These are phyloP conservation scores for Priceomyces haplophilus DNA, from an alignment of 805 yeast species.

Conservation along the genomic window DNA sequence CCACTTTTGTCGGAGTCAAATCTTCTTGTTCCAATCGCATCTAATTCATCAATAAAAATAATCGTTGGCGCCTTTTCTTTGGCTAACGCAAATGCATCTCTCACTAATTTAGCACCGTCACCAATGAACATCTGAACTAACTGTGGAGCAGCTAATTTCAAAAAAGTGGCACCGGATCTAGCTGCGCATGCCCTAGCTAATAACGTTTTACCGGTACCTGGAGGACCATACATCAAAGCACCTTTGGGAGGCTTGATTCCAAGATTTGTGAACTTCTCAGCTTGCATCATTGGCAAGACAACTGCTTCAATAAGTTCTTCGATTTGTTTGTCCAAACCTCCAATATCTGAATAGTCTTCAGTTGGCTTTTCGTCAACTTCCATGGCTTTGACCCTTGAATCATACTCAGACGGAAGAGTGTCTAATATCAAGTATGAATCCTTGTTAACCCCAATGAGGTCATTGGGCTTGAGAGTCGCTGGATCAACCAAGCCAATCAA, in stretches of 20 bases:
- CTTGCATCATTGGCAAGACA: constrained; percentile 97
- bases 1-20: constrained; percentile 46
- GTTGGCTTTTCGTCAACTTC: constrained; percentile 99
- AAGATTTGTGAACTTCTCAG: constrained; percentile 88
- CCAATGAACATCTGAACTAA: constrained; percentile 48
- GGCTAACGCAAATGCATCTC: constrained; percentile 47
- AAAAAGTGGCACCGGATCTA: constrained; percentile 44
- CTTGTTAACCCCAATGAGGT: constrained; percentile 94
- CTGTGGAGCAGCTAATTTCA: constrained; percentile 45
- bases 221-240: constrained; percentile 49
- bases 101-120: constrained; percentile 45
- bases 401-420: constrained; percentile 95
- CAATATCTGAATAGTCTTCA: constrained; percentile 94
- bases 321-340: constrained; percentile 97
- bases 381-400: constrained; percentile 97
- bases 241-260: constrained; percentile 74
- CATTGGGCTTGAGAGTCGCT: constrained; percentile 90
- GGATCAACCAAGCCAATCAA: constrained; percentile 95
- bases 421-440: constrained; percentile 92
- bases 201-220: constrained; percentile 47
- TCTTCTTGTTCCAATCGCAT: constrained; percentile 46
- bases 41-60: constrained; percentile 46
- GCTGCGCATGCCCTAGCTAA: constrained; percentile 50
- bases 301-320: constrained; percentile 98
- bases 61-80: constrained; percentile 47